Evolutionary conservation across 495 filamentous ascomycete genomes (phyloP).

Genomic region (Xylaria castorea): DNA sequence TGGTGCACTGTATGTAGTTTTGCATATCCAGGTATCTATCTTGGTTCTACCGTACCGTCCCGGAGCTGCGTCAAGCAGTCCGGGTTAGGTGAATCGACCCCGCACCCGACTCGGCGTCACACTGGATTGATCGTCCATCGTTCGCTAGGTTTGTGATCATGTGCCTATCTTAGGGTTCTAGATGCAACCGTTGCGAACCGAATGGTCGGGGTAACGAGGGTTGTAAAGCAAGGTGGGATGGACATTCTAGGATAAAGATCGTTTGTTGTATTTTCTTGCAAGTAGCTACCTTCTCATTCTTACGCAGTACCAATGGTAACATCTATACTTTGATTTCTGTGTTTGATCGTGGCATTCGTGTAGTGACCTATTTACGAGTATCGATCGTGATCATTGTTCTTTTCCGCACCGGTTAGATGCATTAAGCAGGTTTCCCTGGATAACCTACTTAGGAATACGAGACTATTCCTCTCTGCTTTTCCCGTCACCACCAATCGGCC

Average conservation of each 20-base stretch:
- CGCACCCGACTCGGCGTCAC: constrained; percentile 12
- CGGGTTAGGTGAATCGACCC: neutral
- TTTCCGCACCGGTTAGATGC: neutral
- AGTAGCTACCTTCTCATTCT: neutral
- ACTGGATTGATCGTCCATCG: neutral
- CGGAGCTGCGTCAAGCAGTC: neutral
- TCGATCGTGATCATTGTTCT: neutral
- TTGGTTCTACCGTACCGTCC: neutral
- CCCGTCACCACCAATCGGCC: neutral
- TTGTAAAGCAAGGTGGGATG: neutral
- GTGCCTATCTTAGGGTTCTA: constrained; percentile 3
- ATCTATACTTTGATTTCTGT: neutral
- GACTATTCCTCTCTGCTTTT: neutral
- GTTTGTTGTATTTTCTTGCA: neutral
- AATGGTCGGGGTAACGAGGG: neutral
- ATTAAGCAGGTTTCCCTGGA: neutral
- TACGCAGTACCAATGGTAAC: neutral
- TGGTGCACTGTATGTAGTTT: neutral
- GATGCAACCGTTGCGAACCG: neutral
- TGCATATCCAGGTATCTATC: neutral
- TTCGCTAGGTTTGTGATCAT: neutral
- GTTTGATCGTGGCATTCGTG: neutral
- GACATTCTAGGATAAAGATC: neutral
- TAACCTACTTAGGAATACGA: neutral
- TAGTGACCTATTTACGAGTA: neutral